Evolutionary conservation across 2,329 filamentous ascomycete species (phyloP).

Genomic region (Parafenestella ontariensis): DNA sequence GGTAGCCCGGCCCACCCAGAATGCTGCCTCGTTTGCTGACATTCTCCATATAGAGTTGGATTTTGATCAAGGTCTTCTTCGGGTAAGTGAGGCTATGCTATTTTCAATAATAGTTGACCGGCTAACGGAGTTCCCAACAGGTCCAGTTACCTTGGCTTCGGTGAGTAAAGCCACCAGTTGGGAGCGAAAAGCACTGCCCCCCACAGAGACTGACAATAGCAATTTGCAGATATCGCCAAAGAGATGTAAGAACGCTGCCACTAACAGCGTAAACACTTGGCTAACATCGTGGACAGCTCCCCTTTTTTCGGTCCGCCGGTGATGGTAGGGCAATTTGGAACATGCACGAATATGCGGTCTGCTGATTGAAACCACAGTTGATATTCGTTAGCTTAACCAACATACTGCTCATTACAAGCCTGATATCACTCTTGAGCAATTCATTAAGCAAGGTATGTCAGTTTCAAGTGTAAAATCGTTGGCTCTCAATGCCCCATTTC

Average conservation of each 20-base stretch:
- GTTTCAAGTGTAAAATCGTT: constrained; percentile 17
- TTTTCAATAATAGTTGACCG: background rate
- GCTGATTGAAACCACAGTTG: constrained; percentile 54
- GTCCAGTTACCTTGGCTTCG: constrained; percentile 75
- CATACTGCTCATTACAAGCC: constrained; percentile 78
- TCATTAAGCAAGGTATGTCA: constrained; percentile 67
- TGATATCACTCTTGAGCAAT: constrained; percentile 81
- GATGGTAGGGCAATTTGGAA: constrained; percentile 51
- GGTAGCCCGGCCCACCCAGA: constrained; percentile 40
- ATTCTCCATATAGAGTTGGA: constrained; percentile 62
- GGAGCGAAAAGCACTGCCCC: constrained; percentile 8
- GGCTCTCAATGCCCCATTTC: constrained; percentile 20
- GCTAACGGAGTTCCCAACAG: constrained; percentile 25
- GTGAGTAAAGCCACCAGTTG: constrained; percentile 51
- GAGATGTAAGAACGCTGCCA: constrained; percentile 45
- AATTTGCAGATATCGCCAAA: constrained; percentile 53
- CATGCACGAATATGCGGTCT: constrained; percentile 19
- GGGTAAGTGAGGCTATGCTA: constrained; percentile 53
- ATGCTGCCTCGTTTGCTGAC: constrained; percentile 13
- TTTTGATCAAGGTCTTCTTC: constrained; percentile 81
- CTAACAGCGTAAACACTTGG: background rate
- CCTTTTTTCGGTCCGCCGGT: constrained; percentile 60
- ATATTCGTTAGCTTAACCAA: constrained; percentile 80
- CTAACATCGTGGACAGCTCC: constrained; percentile 49
- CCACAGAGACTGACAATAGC: constrained; percentile 26